A percentile compares a stretch with the other conserved stretches of the same genome.
Conservation (phyloP, 495 filamentous ascomycete species). For the Podospora bellae-mahoneyi region DNA sequence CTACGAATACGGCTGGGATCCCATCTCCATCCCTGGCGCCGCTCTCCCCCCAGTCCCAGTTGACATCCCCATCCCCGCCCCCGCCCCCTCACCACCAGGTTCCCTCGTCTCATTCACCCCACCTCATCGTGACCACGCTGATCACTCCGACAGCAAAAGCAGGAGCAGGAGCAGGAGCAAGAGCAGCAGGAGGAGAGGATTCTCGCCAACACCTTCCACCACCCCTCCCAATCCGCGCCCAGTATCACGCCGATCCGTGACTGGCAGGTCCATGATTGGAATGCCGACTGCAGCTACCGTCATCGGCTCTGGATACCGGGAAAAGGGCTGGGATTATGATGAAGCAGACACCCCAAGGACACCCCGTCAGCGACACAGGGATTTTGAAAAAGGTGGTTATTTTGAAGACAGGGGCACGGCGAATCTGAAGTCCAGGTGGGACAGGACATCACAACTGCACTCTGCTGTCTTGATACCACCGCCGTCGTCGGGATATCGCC, state of each 20-base stretch:
- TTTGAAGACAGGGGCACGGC: slow-evolving; percentile 12
- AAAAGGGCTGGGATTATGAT: slow-evolving; percentile 8
- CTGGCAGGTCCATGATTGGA: not conserved
- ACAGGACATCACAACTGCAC: not conserved
- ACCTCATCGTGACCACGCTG: slow-evolving; percentile 1
- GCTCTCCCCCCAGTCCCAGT: not conserved
- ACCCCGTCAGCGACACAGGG: not conserved
- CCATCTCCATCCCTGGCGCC: not conserved
- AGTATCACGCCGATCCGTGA: not conserved
- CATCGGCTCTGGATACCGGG: slow-evolving; percentile 8
- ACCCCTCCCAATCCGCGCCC: slow-evolving; percentile 1
- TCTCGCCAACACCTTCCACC: not conserved
- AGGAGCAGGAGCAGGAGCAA: not conserved
- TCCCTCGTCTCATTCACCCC: not conserved
- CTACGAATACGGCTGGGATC: slow-evolving; percentile 6
- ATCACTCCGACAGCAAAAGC: not conserved
- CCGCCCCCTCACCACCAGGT: slow-evolving; percentile 5
- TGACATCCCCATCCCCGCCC: not conserved
- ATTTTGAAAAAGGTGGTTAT: slow-evolving; percentile 8
- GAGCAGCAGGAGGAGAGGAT: not conserved
- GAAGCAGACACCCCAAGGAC: not conserved
- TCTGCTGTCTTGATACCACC: not conserved
- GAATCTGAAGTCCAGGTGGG: slow-evolving; percentile 17
- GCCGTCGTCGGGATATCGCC: not conserved
- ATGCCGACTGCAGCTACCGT: slow-evolving; percentile 16